Conservation (phyloP, 2,329 filamentous ascomycete species). For the Delphinella strobiligena region DNA sequence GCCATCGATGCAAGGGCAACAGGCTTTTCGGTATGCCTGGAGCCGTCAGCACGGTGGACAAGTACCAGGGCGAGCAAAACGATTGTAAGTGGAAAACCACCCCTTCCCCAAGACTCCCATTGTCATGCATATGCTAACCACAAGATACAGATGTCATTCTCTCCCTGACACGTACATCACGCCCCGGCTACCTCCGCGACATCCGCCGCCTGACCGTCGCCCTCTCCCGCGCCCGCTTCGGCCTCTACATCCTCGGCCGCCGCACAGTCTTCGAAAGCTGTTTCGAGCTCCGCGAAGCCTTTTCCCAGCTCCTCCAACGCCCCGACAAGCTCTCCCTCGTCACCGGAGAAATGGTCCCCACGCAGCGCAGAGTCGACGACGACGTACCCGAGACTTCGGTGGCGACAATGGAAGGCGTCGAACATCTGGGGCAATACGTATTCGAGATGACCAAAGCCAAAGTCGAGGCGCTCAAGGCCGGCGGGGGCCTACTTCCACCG, state of each 20-base stretch:
- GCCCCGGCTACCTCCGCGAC: conserved; percentile 85
- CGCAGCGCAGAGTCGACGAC: not conserved
- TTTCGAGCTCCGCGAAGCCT: conserved; percentile 77
- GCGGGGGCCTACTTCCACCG: conserved; percentile 22
- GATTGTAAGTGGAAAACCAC: conserved; percentile 57
- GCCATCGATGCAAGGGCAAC: conserved; percentile 71
- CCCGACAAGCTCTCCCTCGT: conserved; percentile 64
- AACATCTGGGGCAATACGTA: conserved; percentile 92
- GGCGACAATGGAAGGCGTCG: conserved; percentile 75
- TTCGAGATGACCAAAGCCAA: conserved; percentile 84
- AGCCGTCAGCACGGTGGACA: conserved; percentile 89
- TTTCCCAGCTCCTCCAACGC: conserved; percentile 59
- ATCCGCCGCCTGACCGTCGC: conserved; percentile 89
- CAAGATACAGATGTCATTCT: conserved; percentile 65
- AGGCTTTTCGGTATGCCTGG: conserved; percentile 79
- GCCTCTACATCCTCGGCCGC: conserved; percentile 83
- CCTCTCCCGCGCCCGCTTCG: conserved; percentile 79
- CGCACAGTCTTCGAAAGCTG: conserved; percentile 79
- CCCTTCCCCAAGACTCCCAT: too few species aligned
- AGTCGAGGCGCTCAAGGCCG: conserved; percentile 43
- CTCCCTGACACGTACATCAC: conserved; percentile 77
- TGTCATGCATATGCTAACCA: not conserved
- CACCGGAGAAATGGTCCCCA: conserved; percentile 58
- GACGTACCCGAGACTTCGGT: conserved; percentile 39
- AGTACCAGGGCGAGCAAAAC: conserved; percentile 98